Conservation (phyloP, 345 rosid species). For the Streptanthus diversifolius region DNA sequence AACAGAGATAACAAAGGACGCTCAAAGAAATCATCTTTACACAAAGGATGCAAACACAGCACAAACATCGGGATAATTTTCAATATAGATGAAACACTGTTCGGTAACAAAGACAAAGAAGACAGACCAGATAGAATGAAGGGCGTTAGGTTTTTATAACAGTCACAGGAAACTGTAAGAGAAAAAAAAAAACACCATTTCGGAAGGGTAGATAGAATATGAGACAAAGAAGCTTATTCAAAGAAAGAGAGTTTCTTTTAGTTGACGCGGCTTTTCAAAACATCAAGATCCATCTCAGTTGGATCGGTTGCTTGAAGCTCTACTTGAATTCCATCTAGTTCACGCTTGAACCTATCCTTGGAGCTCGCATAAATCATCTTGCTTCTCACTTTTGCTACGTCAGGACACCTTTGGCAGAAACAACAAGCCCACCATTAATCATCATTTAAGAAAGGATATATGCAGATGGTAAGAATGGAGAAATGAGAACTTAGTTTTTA, state of each 20-base stretch:
- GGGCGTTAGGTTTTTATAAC: constrained; percentile 33
- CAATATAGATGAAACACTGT: constrained; percentile 9
- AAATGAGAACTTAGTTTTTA: not conserved
- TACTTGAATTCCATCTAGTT: constrained; percentile 52
- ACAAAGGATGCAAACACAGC: constrained; percentile 7
- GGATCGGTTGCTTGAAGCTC: constrained; percentile 67
- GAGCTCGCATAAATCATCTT: constrained; percentile 65
- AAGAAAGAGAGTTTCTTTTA: constrained; percentile 17
- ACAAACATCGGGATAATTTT: constrained; percentile 16
- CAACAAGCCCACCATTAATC: not conserved
- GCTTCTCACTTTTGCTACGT: constrained; percentile 54
- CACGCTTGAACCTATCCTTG: constrained; percentile 63
- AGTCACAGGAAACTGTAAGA: constrained; percentile 33
- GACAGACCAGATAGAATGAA: constrained; percentile 30
- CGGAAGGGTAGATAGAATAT: constrained; percentile 19
- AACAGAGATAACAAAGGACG: not conserved
- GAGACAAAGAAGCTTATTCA: constrained; percentile 16
- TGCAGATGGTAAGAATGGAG: not conserved
- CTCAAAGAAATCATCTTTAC: constrained; percentile 1
- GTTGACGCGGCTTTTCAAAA: constrained; percentile 50
- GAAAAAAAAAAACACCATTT: constrained; percentile 25
- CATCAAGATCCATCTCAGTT: constrained; percentile 63
- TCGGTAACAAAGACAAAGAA: constrained; percentile 18
- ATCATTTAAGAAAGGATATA: too few relatives aligned
- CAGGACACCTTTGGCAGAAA: constrained; percentile 45